Base-by-base conservation (phyloP, 1,284 basidiomycete species). In the Ceratorhiza oryzae-sativae region DNA sequence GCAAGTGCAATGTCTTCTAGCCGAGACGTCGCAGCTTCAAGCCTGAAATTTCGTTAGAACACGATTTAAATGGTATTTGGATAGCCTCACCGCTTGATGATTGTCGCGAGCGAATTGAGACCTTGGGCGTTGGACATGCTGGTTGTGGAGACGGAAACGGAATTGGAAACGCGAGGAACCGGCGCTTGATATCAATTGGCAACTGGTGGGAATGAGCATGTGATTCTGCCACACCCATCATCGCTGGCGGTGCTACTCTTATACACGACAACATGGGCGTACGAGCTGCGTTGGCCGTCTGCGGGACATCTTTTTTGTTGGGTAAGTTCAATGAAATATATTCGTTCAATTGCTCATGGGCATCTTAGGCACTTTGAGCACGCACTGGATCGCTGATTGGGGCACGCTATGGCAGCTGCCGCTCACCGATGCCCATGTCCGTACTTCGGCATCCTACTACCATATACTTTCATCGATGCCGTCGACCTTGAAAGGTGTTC, bases 11-110 rank as follows among this genome's bases (percentile, higher is more conserved):
- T 86, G 79, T 99, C 97, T 81, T 99, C 97, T 32, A 99, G 88
- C 67, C 97, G 89, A 62, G 94, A 95, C 8, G 95, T 96, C 1
- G 95, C 94, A 55, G 97, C 97, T 85, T 97, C 92, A 67, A 94
- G 86, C 75, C 93, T 93, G 70, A 30, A 18, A 23, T 77, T 30
- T 73, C 61, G 76, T 55, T 30, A 71, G 63, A 30, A 32, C 46
- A 32, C 18, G 70, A 9, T 36, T 49, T 34, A 27, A 8, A 3
- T 4, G 5, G n/a, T 25, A 32, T 46, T 48, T 61, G 36, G 36
- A 25, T 62, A 45, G 36, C 80, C 86, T 72, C 78, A 93, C 94
- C 94, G 86, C 81, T 92, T 92, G 78, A 92, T 89, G 75, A 92
- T 89, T n/a, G 90, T 92, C 41, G 88, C 88, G 58, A 92, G 82